Evolutionary conservation across 2,329 filamentous ascomycete genomes (phyloP), one percentile per base, ranked within the genome.

Genomic region (Sporothrix brunneoviolacea): DNA sequence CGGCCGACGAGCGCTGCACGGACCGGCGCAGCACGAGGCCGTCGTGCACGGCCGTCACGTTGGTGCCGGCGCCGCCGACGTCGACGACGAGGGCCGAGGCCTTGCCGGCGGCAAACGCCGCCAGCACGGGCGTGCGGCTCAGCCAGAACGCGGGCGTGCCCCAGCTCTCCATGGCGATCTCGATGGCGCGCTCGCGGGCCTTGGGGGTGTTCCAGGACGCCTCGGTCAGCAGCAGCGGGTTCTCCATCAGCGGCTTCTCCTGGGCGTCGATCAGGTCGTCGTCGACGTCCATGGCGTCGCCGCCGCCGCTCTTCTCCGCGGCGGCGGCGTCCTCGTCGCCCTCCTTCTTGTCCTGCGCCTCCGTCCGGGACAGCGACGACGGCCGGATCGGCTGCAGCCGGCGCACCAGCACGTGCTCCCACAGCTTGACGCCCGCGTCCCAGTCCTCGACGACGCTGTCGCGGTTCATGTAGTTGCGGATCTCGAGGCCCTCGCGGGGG

Each of bases 81-180:
- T 97, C 93, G 57, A 98, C 78, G 38, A 98, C 90, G 38, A 98
- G 79, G 7, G 91, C 91, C 4, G 89, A 94, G 0, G 91, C 85
- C 70, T 96, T 97, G 57, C 93, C 93, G 15, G 89, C 86, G 16
- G 90, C 90, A 64, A 96, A 97, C 18, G 91, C 87, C 49, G 91
- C 84, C 64, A 96, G 79, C 38, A 96, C 91, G 22, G 91, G 90
- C 48, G 84, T 94, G 62, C 88, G 83, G 56, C 88, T 88, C 54
- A 97, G 75, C 78, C 91, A 98, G 68, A 96, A 97, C 5, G 93
- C 93, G 16, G 93, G 93, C 50, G 86, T 86, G 24, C 89, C 91
- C 90, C 93, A 98, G 63, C 83, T 88, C 75, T 98, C 93, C 84
- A 98, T 96, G 53, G 89, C 90, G 56, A 97, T 83, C 71, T 98